phyloP scores from a whole-genome alignment of 2,329 filamentous ascomycete genomes.

The Conoideocrella luteorostrata region DNA sequence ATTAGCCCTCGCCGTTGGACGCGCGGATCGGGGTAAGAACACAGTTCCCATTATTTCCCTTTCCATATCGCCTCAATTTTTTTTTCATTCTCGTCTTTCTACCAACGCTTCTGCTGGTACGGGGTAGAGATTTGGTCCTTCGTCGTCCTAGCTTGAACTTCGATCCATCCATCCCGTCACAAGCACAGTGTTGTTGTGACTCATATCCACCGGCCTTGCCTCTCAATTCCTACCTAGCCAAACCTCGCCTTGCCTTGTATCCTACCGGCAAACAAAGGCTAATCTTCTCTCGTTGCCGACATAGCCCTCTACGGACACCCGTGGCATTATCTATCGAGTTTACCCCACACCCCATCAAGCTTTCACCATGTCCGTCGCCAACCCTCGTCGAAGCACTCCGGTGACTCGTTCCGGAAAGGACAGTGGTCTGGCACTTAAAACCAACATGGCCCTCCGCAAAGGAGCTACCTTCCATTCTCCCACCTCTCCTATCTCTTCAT shows the following conservation, averaged over 20 bases:
- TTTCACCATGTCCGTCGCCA: constrained; percentile 39
- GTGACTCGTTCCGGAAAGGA: constrained; percentile 32
- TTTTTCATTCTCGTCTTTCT: not conserved
- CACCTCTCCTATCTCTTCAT: constrained; percentile 34
- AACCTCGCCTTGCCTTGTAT: constrained; percentile 2
- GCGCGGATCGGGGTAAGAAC: not conserved
- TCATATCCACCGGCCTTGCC: constrained; percentile 3
- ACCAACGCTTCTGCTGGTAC: not conserved
- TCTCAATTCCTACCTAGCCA: not conserved
- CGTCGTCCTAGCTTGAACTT: not conserved
- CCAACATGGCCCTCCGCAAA: constrained; percentile 52
- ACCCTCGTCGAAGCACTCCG: constrained; percentile 41
- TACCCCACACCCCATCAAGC: not conserved
- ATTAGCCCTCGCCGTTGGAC: not conserved
- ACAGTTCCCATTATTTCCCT: not conserved
- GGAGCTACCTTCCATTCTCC: constrained; percentile 61
- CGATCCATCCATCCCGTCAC: not conserved
- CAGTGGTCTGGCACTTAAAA: constrained; percentile 28
- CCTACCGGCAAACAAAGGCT: not conserved
- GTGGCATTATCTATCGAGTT: constrained; percentile 1
- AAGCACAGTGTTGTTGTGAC: not conserved
- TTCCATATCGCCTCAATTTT: not conserved
- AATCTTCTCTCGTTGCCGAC: constrained; percentile 1
- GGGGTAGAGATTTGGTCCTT: not conserved
- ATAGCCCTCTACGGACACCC: constrained; percentile 4